Percentiles rank a stretch among this genome's conserved stretches.
Evolutionary conservation across 805 yeast species (phyloP).

Genomic region (Tetrapisispora fleetii): DNA sequence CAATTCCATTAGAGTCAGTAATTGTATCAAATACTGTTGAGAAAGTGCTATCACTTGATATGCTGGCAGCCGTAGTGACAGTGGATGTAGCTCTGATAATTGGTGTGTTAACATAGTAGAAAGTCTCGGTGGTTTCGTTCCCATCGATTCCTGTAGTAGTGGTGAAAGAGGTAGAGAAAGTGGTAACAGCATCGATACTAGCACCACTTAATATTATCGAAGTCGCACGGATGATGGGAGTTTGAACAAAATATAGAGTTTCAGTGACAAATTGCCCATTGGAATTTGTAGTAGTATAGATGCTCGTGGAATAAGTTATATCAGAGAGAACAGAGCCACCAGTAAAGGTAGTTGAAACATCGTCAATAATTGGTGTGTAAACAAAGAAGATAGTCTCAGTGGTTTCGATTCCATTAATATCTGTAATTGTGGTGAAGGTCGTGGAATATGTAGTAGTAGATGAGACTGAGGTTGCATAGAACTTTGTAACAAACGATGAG

Average conservation of each 20-base stretch:
- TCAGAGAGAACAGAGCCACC: not conserved
- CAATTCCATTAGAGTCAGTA: not conserved
- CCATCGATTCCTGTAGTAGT: not conserved
- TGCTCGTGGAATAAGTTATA: constrained; percentile 5
- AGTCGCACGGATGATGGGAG: not conserved
- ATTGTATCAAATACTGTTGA: not conserved
- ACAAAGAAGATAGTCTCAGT: constrained; percentile 2
- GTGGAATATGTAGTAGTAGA: constrained; percentile 6
- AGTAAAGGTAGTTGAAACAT: not conserved
- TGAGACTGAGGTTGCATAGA: too few species aligned
- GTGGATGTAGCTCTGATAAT: not conserved
- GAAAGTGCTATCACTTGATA: not conserved
- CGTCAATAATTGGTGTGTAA: constrained; percentile 3
- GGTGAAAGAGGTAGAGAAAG: not conserved
- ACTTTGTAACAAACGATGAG: not conserved
- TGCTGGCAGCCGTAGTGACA: not conserved
- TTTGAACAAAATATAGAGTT: constrained; percentile 4
- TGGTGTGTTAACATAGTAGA: not conserved
- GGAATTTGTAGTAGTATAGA: constrained; percentile 3
- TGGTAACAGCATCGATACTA: not conserved
- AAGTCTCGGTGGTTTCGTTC: not conserved
- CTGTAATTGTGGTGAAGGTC: constrained; percentile 1
- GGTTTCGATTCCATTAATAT: constrained; percentile 2
- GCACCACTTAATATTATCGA: not conserved
- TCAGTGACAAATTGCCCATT: constrained; percentile 2